phyloP scores from a whole-genome alignment of 148 eudicot species.

The Arbutus unedo region DNA sequence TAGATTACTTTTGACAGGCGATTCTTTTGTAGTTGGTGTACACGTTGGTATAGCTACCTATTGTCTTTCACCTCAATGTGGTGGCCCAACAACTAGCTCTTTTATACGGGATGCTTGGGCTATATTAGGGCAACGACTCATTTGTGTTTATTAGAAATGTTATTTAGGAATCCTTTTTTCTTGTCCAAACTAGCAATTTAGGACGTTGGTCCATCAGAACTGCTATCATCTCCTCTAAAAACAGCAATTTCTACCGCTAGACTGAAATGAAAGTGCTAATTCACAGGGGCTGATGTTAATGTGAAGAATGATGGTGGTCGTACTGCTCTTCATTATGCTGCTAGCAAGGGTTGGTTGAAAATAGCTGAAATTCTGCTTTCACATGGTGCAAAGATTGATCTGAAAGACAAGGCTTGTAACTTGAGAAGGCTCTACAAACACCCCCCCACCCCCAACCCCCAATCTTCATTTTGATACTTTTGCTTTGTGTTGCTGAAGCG shows the following conservation, averaged over 20 bases:
- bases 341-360: constrained; percentile 86
- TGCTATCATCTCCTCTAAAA: background rate
- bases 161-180: background rate
- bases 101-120: background rate
- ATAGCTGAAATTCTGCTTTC: constrained; percentile 73
- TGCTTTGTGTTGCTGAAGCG: constrained; percentile 10
- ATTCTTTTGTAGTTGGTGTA: background rate
- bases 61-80: background rate
- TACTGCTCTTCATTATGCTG: constrained; percentile 96
- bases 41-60: background rate
- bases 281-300: constrained; percentile 88
- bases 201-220: background rate
- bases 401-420: constrained; percentile 73
- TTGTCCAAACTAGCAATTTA: background rate
- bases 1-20: background rate
- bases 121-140: background rate
- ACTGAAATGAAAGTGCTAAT: constrained; percentile 14
- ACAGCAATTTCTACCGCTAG: background rate
- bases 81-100: background rate
- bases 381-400: constrained; percentile 72
- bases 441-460: background rate
- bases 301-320: constrained; percentile 90
- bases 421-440: constrained; percentile 4
- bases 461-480: background rate
- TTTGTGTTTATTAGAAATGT: background rate